Conservation (phyloP, 2,329 filamentous ascomycete species). For the Phialophora tarda region DNA sequence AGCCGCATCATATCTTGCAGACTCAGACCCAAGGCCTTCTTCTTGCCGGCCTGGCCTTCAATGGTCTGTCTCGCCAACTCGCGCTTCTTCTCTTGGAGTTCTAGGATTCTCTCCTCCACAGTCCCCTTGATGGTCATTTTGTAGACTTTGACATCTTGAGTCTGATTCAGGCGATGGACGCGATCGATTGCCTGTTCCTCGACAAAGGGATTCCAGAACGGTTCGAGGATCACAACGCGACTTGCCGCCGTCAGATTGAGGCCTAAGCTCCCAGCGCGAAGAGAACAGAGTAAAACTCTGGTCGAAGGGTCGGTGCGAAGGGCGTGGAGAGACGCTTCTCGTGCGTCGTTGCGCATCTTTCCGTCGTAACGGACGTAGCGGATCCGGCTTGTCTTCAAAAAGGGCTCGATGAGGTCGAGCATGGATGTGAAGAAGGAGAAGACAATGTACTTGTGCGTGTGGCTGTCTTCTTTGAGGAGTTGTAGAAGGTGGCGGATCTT, state of each 20-base stretch:
- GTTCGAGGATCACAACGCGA: slow-evolving; percentile 91
- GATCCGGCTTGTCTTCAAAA: slow-evolving; percentile 75
- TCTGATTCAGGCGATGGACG: slow-evolving; percentile 97
- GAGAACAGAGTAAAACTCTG: slow-evolving; percentile 85
- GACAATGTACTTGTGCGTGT: slow-evolving; percentile 93
- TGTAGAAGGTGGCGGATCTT: slow-evolving; percentile 87
- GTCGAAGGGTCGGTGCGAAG: slow-evolving; percentile 76
- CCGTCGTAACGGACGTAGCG: slow-evolving; percentile 91
- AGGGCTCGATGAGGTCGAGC: slow-evolving; percentile 94
- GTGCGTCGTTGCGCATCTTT: slow-evolving; percentile 88
- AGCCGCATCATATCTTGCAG: slow-evolving; percentile 93
- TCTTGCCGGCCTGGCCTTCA: slow-evolving; percentile 60
- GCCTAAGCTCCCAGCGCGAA: slow-evolving; percentile 91
- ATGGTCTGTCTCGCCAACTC: slow-evolving; percentile 90
- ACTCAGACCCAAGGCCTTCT: slow-evolving; percentile 79
- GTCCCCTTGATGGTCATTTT: slow-evolving; percentile 85
- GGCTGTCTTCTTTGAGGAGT: slow-evolving; percentile 78
- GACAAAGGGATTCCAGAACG: slow-evolving; percentile 99
- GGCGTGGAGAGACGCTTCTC: slow-evolving; percentile 80
- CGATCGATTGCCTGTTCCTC: slow-evolving; percentile 99
- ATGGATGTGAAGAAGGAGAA: slow-evolving; percentile 99
- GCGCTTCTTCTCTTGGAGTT: slow-evolving; percentile 90
- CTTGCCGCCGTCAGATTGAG: slow-evolving; percentile 94
- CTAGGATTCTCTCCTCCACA: slow-evolving; percentile 94
- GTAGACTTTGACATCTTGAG: slow-evolving; percentile 91